phyloP scores from a whole-genome alignment of 495 filamentous ascomycete genomes.

The Neurospora hispaniola region DNA sequence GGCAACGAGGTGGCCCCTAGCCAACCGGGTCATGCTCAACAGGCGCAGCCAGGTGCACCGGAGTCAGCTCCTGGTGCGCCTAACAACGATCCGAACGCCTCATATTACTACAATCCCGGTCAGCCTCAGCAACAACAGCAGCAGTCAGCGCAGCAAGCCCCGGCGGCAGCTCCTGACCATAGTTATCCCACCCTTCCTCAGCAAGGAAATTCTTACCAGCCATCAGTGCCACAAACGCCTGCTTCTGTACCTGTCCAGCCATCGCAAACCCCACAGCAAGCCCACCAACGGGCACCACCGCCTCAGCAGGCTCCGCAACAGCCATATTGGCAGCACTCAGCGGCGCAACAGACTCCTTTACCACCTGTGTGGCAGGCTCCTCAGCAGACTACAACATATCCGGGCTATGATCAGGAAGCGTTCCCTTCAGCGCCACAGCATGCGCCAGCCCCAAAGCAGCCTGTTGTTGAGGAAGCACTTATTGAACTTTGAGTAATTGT shows the following conservation, averaged over 20 bases:
- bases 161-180: constrained; percentile 24
- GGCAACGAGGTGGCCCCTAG: constrained; percentile 20
- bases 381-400: constrained; percentile 31
- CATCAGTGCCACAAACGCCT: constrained; percentile 31
- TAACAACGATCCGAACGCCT: constrained; percentile 33
- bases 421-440: constrained; percentile 55
- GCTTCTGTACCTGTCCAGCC: constrained; percentile 28
- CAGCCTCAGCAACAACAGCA: constrained; percentile 23
- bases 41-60: constrained; percentile 22
- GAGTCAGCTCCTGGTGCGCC: constrained; percentile 16
- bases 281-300: constrained; percentile 19
- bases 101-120: constrained; percentile 38
- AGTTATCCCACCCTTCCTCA: constrained; percentile 35
- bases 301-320: constrained; percentile 17
- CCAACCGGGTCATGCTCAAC: constrained; percentile 20
- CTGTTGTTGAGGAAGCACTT: constrained; percentile 75
- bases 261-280: constrained; percentile 26
- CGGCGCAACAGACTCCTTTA: constrained; percentile 23
- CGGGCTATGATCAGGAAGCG: constrained; percentile 51
- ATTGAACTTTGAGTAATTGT: constrained; percentile 60
- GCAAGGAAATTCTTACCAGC: constrained; percentile 29
- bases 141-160: constrained; percentile 23
- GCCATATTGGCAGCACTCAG: constrained; percentile 33
- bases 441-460: constrained; percentile 41
- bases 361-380: constrained; percentile 36